Evolutionary conservation across 768 basidiomycete species (phyloP), one percentile per base, ranked within the genome.

Genomic region (Mrakia hoshinonis): DNA sequence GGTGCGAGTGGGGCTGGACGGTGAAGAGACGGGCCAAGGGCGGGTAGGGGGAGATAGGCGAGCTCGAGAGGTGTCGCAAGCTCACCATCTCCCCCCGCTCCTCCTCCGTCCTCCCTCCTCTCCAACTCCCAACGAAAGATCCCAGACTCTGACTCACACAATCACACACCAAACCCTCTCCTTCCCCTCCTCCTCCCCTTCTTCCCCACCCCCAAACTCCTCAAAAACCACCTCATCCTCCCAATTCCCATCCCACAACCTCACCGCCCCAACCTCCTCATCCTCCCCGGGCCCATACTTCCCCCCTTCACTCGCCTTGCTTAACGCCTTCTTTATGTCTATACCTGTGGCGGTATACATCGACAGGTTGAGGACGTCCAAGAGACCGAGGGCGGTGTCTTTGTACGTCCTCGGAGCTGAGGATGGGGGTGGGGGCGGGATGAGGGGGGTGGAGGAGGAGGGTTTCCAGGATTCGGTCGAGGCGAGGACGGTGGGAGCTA

Each of bases 161-260:
- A 73, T n/a, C 12, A 73, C 20, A 47, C 60, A 62, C 72, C 72
- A 73, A 26, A 73, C 72, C 26, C 61, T 43, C 15, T 73, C 61
- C 34, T 63, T 31, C 26, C 62, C 72, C 31, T 72, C 10, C 63
- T 51, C 61, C 36, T 18, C 34, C 26, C 62, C 72, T 31, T 72
- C 10, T 51, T 51, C 61, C 36, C 12, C 34, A 20, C 13, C 18
- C 24, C 13, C 58, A 3, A 60, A 38, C 5, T 61, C 58, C 49
- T 73, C 72, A 9, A 68, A 43, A 61, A 63, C 61, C 1, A 73
- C 62, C 11, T 68, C 49, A 29, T 73, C 72, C 29, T 63, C 67
- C 55, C 67, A 73, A 36, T 73, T 73, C n/a, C 1, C 36, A 54
- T 73, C 72, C 11, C 67, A 68, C 38, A 73, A 29, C 43, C 72